phyloP scores from a whole-genome alignment of 169 alveolate genomes.

The Neospora caninum region DNA sequence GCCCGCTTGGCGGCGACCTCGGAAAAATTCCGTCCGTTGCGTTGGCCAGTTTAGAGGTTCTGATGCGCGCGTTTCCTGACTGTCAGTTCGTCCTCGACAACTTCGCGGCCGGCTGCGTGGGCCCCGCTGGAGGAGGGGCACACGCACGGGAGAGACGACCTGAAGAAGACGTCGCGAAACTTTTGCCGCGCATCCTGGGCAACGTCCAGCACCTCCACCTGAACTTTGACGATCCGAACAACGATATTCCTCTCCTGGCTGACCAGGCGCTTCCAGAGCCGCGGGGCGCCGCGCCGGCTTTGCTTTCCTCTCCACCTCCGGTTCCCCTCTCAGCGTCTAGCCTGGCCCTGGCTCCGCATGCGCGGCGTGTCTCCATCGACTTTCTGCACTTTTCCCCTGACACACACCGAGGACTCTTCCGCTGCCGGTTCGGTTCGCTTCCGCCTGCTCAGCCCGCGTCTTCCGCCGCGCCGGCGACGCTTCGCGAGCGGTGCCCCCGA shows the following conservation, averaged over 20 bases:
- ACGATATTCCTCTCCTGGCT: background rate
- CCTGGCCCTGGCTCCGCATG: background rate
- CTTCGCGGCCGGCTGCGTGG: background rate
- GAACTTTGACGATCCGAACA: constrained; percentile 1
- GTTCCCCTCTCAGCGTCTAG: background rate
- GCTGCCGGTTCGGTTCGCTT: background rate
- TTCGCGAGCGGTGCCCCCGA: background rate
- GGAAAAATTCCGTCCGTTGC: constrained; percentile 5
- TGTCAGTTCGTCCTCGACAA: background rate
- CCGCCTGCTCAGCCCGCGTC: background rate
- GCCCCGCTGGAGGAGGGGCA: background rate
- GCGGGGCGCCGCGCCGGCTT: no score
- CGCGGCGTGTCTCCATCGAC: constrained; percentile 1
- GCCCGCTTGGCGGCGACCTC: background rate
- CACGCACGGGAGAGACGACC: background rate
- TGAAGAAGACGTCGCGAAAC: background rate
- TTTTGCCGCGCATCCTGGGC: background rate
- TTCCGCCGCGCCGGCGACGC: background rate
- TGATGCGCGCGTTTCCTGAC: background rate
- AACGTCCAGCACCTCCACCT: background rate
- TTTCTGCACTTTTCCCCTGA: background rate
- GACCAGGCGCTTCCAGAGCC: no score
- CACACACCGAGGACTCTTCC: background rate
- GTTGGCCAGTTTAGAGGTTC: background rate
- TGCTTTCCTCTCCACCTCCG: background rate